phyloP scores from a whole-genome alignment of 495 filamentous ascomycete genomes.

The Echria macrotheca region DNA sequence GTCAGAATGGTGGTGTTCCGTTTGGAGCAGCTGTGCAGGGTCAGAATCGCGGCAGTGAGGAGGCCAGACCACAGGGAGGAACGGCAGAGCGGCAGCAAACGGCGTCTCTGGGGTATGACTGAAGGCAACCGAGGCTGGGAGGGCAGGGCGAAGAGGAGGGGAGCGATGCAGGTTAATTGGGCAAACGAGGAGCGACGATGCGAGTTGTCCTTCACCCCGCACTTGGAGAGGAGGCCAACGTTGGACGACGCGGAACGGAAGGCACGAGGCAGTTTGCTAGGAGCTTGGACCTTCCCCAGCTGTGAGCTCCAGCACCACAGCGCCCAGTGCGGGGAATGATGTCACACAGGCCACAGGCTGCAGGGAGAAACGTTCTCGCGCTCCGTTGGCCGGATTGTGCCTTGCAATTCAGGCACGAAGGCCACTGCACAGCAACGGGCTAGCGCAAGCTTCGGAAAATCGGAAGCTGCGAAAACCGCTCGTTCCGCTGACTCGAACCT shows the following conservation, averaged over 20 bases:
- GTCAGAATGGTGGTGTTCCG: neutral
- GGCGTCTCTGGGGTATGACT: constrained; percentile 9
- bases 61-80: constrained; percentile 6
- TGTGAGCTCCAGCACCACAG: neutral
- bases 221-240: constrained; percentile 17
- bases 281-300: constrained; percentile 8
- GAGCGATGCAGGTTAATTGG: constrained; percentile 28
- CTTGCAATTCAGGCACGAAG: constrained; percentile 4
- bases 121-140: neutral
- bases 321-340: constrained; percentile 26
- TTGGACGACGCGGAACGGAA: constrained; percentile 1
- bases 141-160: constrained; percentile 18
- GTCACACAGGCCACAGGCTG: constrained; percentile 17
- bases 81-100: constrained; percentile 4
- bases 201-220: constrained; percentile 24
- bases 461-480: constrained; percentile 39
- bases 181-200: constrained; percentile 14
- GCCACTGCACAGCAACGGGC: neutral
- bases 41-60: constrained; percentile 11
- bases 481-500: constrained; percentile 21
- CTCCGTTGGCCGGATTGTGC: neutral
- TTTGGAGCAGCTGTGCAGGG: constrained; percentile 12
- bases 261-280: neutral
- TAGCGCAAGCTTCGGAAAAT: constrained; percentile 2
- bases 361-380: constrained; percentile 11